Base-by-base conservation (phyloP, 2,329 filamentous ascomycete genomes). In the Claviceps capensis region DNA sequence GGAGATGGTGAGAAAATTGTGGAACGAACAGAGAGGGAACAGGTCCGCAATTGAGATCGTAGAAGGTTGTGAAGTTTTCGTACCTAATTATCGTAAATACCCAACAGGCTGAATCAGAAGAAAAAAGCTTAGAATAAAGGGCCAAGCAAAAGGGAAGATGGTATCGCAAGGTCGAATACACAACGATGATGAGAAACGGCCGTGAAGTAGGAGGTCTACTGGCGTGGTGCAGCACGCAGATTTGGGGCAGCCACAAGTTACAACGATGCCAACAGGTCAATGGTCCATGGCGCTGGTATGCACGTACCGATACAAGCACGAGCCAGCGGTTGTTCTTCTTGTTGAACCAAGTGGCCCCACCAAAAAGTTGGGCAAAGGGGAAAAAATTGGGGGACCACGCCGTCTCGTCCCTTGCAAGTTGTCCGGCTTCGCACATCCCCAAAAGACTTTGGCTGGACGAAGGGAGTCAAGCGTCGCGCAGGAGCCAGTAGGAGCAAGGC, bases 321-420 rank as follows among this genome's bases (percentile, higher is more conserved):
- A 14, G 16, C 17, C 37, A 34, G 16, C 19, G n/a, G 43, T 44
- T 53, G 51, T 57, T 52, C 61, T 58, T 62, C 65, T 66, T 66
- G 64, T 67, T 67, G 64, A 67, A 67, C 63, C 50, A 43, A 58
- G 50, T n/a, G 23, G 63, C 57, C 63, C 64, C 64, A 67, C 64
- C 60, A 61, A 57, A 61, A 61, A 61, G 55, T 61, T 58, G 58
- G 59, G 45, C 9, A 23, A 59, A 56, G 63, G 11, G 5, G 19
- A 9, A 38, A 65, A 65, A 63, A 62, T 65, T 63, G 64, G 64
- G 64, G 64, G 62, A 62, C 56, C 56, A 57, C 26, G 38, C 48
- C 40, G 43, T 17, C 30, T 34, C 30, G 30, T 34, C 30, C 36
- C 30, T 26, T 26, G 23, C 6, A 26, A 26, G 23, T 14, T n/a